Evolutionary conservation across 257 asterid species (phyloP), one percentile per base, ranked within the genome.

Genomic region (Echites panduratus): DNA sequence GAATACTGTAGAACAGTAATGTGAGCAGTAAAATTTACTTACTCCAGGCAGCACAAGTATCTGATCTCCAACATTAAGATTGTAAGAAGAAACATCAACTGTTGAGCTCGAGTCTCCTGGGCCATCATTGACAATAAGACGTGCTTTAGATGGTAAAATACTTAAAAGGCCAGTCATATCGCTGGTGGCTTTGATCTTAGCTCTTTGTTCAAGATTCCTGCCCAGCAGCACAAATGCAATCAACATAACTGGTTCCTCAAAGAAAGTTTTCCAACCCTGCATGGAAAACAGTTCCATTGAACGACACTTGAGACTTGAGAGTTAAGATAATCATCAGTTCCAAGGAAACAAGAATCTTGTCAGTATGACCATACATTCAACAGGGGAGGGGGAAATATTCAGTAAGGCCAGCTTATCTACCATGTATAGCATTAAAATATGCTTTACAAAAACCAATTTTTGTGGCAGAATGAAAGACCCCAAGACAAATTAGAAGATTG

Each of bases 161-260:
- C 82, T 90, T 45, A 95, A 91, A 78, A 95, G 98, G 79, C 96
- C 90, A 59, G 98, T 89, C 98, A 95, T 90, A 80, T 95, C 99
- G 67, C 99, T 90, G 73, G 96, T 84, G 65, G 99, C 99, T 85
- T 81, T 95, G 71, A 95, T 86, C 84, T 95, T 92, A 78, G 99
- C 99, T 78, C 99, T 89, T 85, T 89, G 98, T 77, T 95, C 99
- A 80, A 95, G 99, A 81, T 92, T 95, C 78, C 92, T 87, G 81
- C 99, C 99, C 20, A 95, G 93, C 80, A 95, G 83, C 76, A 95
- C 99, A 65, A 95, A 92, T 45, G 99, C 99, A 75, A 95, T 95
- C 92, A 95, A 75, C 99, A 95, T 95, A 79, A 95, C 87, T 59
- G 99, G 99, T 81, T 95, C 99, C 82, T 95, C 99, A 72, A 95